Base-by-base conservation (phyloP, 306 rosid genomes). In the Medicago truncatula region DNA sequence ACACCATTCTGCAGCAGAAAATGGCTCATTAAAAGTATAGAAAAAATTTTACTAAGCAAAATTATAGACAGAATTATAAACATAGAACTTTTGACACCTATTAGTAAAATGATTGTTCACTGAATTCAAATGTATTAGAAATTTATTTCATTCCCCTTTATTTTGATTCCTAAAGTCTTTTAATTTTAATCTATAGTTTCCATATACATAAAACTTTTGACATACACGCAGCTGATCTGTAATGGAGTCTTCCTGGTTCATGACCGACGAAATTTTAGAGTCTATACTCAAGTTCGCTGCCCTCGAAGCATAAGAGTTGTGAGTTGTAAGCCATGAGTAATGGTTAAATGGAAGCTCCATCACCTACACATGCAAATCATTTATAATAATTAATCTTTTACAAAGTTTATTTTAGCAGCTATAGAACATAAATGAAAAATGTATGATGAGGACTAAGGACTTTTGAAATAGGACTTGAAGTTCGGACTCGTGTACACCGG, bases 271-370 rank as follows among this genome's bases (percentile, higher is more conserved):
- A 63, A 72, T 17, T 72, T 44, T 67, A 41, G 21, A 41, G 49
- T 44, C 8, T 53, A 38, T 4, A 54, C 60, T 72, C 9, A 63
- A 79, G 21, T 79, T 79, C 2, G 47, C 31, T 40, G 18, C 61
- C 50, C 9, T 72, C 25, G 53, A 52, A 4, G 78, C 82, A 11
- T 63, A 79, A 12, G 82, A 79, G 31, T 79, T 79, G 57, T 79
- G 83, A 7, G 83, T 79, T 72, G 78, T 72, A 64, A 79, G 83
- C 83, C 83, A 72, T 79, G 83, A 79, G 43, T 79, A 79, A 0
- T 10, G 74, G 54, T 79, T 79, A 20, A 79, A 79, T 52, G 83
- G 83, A 8, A 79, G 78, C 46, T 72, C 83, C 68, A 63, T 73
- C 52, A 41, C 74, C 78, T 79, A 53, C 25, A 53, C n/a, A 71